Evolutionary conservation across 2,329 filamentous ascomycete genomes (phyloP), one percentile per base, ranked within the genome.

Genomic region (Paraphoma chrysanthemicola): DNA sequence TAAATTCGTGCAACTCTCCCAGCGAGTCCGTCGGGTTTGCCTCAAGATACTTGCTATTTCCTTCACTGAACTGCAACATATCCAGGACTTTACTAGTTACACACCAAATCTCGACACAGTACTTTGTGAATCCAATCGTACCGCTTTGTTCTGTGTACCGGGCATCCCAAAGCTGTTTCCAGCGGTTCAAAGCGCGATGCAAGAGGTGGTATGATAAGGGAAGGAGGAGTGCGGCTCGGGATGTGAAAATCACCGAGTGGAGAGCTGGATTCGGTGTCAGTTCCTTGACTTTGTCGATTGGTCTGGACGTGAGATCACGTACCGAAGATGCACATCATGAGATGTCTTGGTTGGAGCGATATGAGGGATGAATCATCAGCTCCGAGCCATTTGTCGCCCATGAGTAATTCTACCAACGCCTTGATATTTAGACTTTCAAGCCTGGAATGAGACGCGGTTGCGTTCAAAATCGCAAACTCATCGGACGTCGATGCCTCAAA

Each of bases 71-170:
- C 11, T 46, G 39, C 11, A 48, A 39, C 10, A 57, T 0, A 31
- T 62, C 56, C 11, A 64, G 48, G 14, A 54, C 29, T 17, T 64
- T 60, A 8, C 41, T 43, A 18, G 58, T 52, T 4, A 66, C 41
- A 59, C 63, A 64, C 56, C 61, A 66, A 11, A 66, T 51, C 16
- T 64, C 63, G 9, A 56, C 16, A 0, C 51, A 51, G n/a, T 66
- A 55, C 42, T 54, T 62, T 16, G 48, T 33, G 29, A 64, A 66
- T 1, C 63, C 63, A 7, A 60, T 12, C 11, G 14, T n/a, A 12
- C 18, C 33, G 1, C 9, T 28, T 10, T 44, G 17, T 33, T 23
- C 46, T 10, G 50, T 12, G 2, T 53, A 18, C 9, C 56, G 36
- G 11, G 11, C 4, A 18, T 66, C 33, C 57, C 62, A 60, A 6